Conservation (phyloP, 176 grass and related monocot genomes). For the Pharus latifolius region DNA sequence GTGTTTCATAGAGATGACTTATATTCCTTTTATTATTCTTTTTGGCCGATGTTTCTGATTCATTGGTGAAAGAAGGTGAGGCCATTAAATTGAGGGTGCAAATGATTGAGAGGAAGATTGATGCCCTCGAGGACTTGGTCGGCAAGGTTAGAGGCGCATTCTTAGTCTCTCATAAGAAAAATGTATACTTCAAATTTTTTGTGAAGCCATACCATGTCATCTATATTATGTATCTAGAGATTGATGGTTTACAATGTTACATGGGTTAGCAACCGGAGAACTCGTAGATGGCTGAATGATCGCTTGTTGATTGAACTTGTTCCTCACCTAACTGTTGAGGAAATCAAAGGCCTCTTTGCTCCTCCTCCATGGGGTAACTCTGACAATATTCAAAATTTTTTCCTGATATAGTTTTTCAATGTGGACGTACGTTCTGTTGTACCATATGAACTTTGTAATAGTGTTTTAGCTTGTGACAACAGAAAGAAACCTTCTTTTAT, state of each 20-base stretch:
- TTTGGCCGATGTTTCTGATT: not conserved
- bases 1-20: not conserved
- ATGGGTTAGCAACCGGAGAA: constrained; percentile 80
- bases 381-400: not conserved
- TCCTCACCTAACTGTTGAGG: constrained; percentile 70
- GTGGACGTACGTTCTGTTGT: not conserved
- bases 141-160: constrained; percentile 27
- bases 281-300: constrained; percentile 83
- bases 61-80: constrained; percentile 22
- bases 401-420: not conserved
- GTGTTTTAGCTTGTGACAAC: not conserved
- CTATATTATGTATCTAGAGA: not conserved
- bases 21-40: not conserved
- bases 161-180: not conserved
- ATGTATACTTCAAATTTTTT: not conserved
- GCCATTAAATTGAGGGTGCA: constrained; percentile 40
- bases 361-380: constrained; percentile 84
- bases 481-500: not conserved
- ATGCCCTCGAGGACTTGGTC: constrained; percentile 66
- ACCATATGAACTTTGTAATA: not conserved
- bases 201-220: not conserved
- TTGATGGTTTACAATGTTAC: constrained; percentile 22
- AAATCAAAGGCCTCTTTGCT: constrained; percentile 94
- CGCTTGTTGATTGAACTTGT: constrained; percentile 84
- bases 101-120: constrained; percentile 82